Percentiles rank a stretch among this genome's conserved stretches.
Evolutionary conservation across 2,329 filamentous ascomycete genomes (phyloP).

Genomic region (Neofusicoccum laricinum): DNA sequence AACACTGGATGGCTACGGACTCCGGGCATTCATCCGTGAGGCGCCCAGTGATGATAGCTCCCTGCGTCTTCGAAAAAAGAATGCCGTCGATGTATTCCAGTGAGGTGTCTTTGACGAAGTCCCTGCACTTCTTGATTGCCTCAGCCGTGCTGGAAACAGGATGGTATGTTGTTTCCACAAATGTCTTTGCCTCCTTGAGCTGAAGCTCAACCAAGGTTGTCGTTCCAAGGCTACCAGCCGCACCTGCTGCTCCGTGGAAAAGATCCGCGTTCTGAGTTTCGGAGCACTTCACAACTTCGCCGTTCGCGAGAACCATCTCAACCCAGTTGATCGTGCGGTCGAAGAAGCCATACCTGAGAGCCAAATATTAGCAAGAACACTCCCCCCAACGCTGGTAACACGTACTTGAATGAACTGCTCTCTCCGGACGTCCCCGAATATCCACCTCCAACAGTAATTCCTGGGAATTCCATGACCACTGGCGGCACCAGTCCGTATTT

Average conservation of each 20-base stretch:
- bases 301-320: constrained; percentile 64
- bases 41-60: constrained; percentile 46
- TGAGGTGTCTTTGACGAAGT: too few species aligned
- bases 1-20: neutral
- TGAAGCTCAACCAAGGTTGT: constrained; percentile 56
- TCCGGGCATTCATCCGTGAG: constrained; percentile 27
- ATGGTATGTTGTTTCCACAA: constrained; percentile 9
- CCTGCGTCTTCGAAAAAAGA: constrained; percentile 43
- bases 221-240: constrained; percentile 64
- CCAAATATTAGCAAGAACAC: too few species aligned
- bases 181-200: constrained; percentile 26
- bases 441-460: constrained; percentile 68
- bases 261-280: constrained; percentile 56
- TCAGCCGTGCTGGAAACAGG: neutral
- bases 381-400: too few species aligned
- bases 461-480: constrained; percentile 69
- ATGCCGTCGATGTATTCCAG: constrained; percentile 51
- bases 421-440: constrained; percentile 67
- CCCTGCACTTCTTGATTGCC: too few species aligned
- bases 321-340: constrained; percentile 60
- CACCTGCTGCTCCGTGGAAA: constrained; percentile 64
- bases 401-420: constrained; percentile 64
- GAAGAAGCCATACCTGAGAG: constrained; percentile 42
- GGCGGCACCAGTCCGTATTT: constrained; percentile 57
- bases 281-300: constrained; percentile 55